Evolutionary conservation across 129 eudicot species (phyloP), one percentile per base, ranked within the genome.

Genomic region (Ambrosia trifida): DNA sequence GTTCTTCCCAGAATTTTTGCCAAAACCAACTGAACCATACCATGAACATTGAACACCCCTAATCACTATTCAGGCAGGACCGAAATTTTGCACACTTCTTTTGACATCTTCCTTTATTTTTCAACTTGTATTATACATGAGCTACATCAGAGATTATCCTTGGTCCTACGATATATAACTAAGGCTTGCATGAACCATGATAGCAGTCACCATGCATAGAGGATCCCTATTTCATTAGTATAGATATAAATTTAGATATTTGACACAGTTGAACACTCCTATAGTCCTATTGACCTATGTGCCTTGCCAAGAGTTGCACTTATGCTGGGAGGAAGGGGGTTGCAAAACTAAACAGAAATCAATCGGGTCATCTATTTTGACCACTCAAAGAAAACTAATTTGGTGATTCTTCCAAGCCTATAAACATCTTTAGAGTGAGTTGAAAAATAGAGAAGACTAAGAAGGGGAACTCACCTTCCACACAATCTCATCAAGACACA

Each of bases 401-500:
- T 4, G 30, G 9, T n/a, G 35, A 62, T 35, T 62, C 3, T 36
- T 36, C n/a, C n/a, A 24, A 28, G 47, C 11, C 45, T 66, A 40
- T 7, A 40, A 8, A n/a, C 30, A 66, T 8, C 3, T 60, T 61
- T 69, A 60, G n/a, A 51, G 43, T 38, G 71, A 41, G 51, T 41
- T 54, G 19, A 54, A 75, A 32, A 31, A 75, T 66, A 41, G 36
- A 56, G 43, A 46, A 67, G 56, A 14, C 20, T 33, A 24, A 76
- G 66, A 45, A 20, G 11, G 32, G 46, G 47, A 45, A 49, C 53
- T 61, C 58, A 95, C 99, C 96, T 83, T 84, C 97, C 99, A 95
- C 9, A 95, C 99, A 61, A 95, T 86, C 82, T 95, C 99, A 84
- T 95, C 99, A 52, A 95, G 89, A 72, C 96, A 90, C 81, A 95